These are phyloP conservation scores for Grifola frondosa DNA, from an alignment of 1,284 basidiomycete species.

Conservation along the genomic window DNA sequence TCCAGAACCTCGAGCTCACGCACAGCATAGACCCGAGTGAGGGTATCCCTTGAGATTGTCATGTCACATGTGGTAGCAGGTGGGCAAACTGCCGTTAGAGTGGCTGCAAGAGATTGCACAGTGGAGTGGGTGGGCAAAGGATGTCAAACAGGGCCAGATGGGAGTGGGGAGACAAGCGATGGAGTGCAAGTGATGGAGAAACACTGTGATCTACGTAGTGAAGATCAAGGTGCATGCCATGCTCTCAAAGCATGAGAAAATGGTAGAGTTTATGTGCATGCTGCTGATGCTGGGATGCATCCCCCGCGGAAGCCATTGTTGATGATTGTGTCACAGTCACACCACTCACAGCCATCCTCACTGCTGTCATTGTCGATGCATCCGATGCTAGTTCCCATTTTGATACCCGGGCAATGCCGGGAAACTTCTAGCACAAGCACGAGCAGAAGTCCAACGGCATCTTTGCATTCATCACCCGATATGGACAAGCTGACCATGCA, in stretches of 20 bases:
- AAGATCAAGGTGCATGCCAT: too few species aligned
- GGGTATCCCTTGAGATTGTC: conserved; percentile 78
- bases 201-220: background rate
- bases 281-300: background rate
- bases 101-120: conserved; percentile 81
- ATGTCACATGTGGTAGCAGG: conserved; percentile 56
- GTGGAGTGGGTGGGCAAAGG: conserved; percentile 36
- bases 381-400: conserved; percentile 4
- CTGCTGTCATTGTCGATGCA: conserved; percentile 16
- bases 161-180: conserved; percentile 11
- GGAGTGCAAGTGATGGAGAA: conserved; percentile 3
- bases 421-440: conserved; percentile 1
- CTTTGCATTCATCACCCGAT: conserved; percentile 32
- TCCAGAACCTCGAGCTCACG: conserved; percentile 86
- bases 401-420: background rate
- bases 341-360: conserved; percentile 13
- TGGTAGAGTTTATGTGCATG: too few species aligned
- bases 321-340: background rate
- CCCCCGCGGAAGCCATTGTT: background rate
- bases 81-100: conserved; percentile 74
- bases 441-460: conserved; percentile 7
- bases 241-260: too few species aligned
- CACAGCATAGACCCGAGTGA: conserved; percentile 58
- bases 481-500: conserved; percentile 54
- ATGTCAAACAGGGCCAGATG: conserved; percentile 17